A percentile compares a stretch with the other conserved stretches of the same genome.
phyloP scores from a whole-genome alignment of 2,329 filamentous ascomycete genomes.

The Monosporascus sp. region DNA sequence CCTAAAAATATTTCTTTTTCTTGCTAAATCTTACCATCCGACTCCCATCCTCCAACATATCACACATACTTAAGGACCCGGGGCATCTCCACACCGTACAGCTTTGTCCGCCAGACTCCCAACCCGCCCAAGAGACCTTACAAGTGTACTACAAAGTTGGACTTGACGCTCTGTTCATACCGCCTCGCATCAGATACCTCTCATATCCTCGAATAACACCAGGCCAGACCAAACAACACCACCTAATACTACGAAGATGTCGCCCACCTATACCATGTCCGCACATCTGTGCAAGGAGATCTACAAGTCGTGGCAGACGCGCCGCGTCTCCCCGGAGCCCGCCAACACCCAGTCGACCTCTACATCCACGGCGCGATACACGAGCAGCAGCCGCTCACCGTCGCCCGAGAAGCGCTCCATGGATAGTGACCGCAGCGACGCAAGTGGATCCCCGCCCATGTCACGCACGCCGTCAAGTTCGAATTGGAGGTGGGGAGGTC shows the following conservation, averaged over 20 bases:
- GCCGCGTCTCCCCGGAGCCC: slow-evolving; percentile 34
- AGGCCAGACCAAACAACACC: not conserved
- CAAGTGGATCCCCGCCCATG: slow-evolving; percentile 21
- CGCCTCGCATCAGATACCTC: not conserved
- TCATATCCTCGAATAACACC: not conserved
- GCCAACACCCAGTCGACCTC: slow-evolving; percentile 19
- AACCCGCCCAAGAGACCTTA: no score
- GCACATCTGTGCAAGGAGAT: slow-evolving; percentile 57
- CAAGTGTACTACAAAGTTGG: no score
- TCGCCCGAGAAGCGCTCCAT: slow-evolving; percentile 42
- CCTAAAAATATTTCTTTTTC: no score
- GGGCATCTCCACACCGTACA: no score
- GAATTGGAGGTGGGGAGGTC: slow-evolving; percentile 27
- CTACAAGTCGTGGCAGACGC: slow-evolving; percentile 53
- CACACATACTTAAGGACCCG: no score
- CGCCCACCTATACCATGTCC: slow-evolving; percentile 56
- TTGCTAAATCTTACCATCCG: no score
- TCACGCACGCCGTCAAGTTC: slow-evolving; percentile 26
- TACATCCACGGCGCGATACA: slow-evolving; percentile 2
- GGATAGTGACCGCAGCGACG: slow-evolving; percentile 39
- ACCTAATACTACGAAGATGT: slow-evolving; percentile 35
- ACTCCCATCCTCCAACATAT: no score
- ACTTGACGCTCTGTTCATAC: no score
- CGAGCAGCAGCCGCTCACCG: slow-evolving; percentile 24
- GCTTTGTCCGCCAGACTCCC: no score